Conservation (phyloP, 768 basidiomycete species). For the Mycena pura region DNA sequence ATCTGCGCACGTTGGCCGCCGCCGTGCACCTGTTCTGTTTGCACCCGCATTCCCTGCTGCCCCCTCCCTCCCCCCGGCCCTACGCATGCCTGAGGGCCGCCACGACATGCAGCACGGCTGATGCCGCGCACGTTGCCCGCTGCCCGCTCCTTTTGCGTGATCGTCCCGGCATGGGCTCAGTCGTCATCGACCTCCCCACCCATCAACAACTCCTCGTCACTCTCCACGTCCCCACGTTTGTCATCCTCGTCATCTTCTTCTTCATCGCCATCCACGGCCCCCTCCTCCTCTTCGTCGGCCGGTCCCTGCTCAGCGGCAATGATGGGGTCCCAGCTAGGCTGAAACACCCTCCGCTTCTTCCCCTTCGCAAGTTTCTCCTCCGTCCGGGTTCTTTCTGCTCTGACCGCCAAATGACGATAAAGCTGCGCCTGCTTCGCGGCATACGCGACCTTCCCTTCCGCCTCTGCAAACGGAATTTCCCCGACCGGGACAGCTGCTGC, state of each 20-base stretch:
- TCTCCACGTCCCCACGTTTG: background rate
- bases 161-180: too few species aligned
- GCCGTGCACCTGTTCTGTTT: too few species aligned
- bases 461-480: background rate
- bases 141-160: too few species aligned
- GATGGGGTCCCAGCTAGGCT: background rate
- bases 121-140: too few species aligned
- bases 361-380: background rate
- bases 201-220: background rate
- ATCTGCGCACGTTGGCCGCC: too few species aligned
- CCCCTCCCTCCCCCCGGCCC: too few species aligned
- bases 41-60: too few species aligned
- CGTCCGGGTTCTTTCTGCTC: background rate
- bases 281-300: background rate
- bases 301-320: background rate
- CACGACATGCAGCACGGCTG: too few species aligned
- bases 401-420: background rate
- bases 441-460: background rate
- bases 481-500: background rate
- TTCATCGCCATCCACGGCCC: background rate
- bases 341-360: background rate
- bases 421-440: constrained; percentile 3
- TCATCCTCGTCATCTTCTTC: background rate
- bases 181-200: background rate
- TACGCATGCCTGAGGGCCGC: too few species aligned